Base-by-base conservation (phyloP, 192 early-diverging fungal species). In the Backusella tarrabulga region DNA sequence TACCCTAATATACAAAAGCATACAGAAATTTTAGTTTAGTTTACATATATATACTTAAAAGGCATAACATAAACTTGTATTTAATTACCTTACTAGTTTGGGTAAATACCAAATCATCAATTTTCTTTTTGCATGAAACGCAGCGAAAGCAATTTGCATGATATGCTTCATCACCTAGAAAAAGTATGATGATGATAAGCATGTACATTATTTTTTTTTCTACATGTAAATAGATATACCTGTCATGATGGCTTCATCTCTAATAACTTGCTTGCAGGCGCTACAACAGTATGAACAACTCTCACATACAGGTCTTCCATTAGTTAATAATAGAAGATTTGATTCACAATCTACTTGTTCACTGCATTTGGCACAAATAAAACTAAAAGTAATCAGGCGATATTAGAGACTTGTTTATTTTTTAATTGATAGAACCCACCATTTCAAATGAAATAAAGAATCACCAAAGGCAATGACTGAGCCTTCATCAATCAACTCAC, bases 391-490 rank as follows among this genome's bases (percentile, higher is more conserved):
- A 21, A 4, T 56, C 9, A 21, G 11, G 3, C 23, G 12, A 17
- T 14, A 26, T 29, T 63, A 26, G 26, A 63, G 11, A 29, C 21
- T 29, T 29, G 8, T 63, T 63, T 29, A 26, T 63, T 63, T 12
- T 29, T 7, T 12, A 63, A 63, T 50, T 19, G 19, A 50, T 50
- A 14, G 0, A 29, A 29, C 56, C 9, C 3, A 92, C 93, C 93
- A 94, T 74, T 92, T 85, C 77, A 93, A 90, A 84, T 94, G 93
- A 90, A 92, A 94, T 7, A 94, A 83, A 32, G 91, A 90, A 63
- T 94, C 93, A n/a, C 91, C 93, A 86, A 94, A 94, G 63, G 91
- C 89, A 73, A 94, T 90, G 7, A 92, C 93, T 72, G 89, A 91
- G 42, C 92, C 92, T 67, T 92, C 93, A 75, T 93, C 91, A 76